These are phyloP conservation scores for Endogone sp. DNA, from an alignment of 192 early-diverging fungal genomes.

Conservation along the genomic window DNA sequence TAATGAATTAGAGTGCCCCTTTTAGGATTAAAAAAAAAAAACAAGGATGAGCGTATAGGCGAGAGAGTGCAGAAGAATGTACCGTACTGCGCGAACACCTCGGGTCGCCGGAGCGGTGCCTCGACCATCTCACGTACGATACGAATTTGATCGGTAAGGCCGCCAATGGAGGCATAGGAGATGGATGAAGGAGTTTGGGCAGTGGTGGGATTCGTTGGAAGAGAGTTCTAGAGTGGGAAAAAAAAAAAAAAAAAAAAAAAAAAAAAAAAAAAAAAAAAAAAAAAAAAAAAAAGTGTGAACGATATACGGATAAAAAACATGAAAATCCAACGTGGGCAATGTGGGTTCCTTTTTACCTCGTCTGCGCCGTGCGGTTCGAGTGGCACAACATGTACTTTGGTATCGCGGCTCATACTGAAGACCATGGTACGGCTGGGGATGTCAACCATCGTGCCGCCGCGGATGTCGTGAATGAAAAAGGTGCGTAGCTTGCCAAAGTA, in stretches of 20 bases:
- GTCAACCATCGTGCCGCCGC: neutral
- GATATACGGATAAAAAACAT: neutral
- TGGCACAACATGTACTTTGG: neutral
- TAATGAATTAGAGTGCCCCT: neutral
- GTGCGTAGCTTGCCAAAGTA: neutral
- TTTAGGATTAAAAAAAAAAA: neutral
- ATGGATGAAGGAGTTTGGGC: neutral
- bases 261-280: no score
- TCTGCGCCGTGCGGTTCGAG: neutral
- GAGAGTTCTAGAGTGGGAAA: neutral
- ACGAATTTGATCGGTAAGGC: constrained; percentile 66
- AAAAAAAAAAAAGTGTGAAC: no score
- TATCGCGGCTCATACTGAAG: neutral
- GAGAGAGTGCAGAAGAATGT: constrained; percentile 5
- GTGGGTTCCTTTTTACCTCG: neutral
- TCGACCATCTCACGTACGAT: constrained; percentile 85
- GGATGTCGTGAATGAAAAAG: neutral
- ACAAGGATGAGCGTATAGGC: no score
- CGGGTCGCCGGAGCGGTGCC: constrained; percentile 63
- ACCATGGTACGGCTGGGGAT: neutral
- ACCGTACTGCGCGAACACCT: constrained; percentile 73
- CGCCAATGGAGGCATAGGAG: constrained; percentile 74
- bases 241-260: constrained; percentile 3
- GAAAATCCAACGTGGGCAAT: neutral
- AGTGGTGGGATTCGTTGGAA: neutral